These are phyloP conservation scores for Aspergillus avenaceus DNA, from an alignment of 495 filamentous ascomycete genomes.

Conservation along the genomic window DNA sequence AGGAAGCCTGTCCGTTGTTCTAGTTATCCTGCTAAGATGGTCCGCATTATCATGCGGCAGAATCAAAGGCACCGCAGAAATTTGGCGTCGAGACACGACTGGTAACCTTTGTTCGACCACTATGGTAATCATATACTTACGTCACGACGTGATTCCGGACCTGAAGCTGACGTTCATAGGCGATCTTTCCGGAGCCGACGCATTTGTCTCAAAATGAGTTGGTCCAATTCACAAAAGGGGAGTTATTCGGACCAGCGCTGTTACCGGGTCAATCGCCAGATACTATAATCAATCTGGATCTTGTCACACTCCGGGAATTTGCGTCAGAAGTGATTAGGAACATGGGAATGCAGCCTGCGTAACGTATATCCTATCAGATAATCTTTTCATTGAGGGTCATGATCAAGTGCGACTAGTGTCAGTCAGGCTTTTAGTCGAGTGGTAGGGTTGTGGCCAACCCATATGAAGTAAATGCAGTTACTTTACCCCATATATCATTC, in stretches of 20 bases:
- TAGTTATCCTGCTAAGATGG: slow-evolving; percentile 2
- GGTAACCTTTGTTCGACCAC: background rate
- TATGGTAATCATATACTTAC: slow-evolving; percentile 4
- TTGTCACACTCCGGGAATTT: slow-evolving; percentile 1
- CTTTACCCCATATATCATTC: too few relatives aligned
- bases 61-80: slow-evolving; percentile 3
- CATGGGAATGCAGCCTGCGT: slow-evolving; percentile 5
- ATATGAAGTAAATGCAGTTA: too few relatives aligned
- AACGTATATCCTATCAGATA: background rate
- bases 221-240: slow-evolving; percentile 2
- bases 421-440: too few relatives aligned
- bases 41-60: background rate
- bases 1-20: background rate
- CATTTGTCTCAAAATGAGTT: background rate
- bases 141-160: background rate
- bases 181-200: slow-evolving; percentile 1
- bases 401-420: too few relatives aligned
- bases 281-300: background rate
- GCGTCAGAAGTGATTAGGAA: background rate
- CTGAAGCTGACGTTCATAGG: slow-evolving; percentile 1
- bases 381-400: too few relatives aligned
- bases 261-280: background rate
- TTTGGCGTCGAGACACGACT: slow-evolving; percentile 2
- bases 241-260: slow-evolving; percentile 3
- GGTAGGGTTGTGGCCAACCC: too few relatives aligned